A percentile compares a stretch with the other conserved stretches of the same genome.
These are phyloP conservation scores for Talaromyces sp. DNA, from an alignment of 2,329 filamentous ascomycete genomes.

Conservation along the genomic window DNA sequence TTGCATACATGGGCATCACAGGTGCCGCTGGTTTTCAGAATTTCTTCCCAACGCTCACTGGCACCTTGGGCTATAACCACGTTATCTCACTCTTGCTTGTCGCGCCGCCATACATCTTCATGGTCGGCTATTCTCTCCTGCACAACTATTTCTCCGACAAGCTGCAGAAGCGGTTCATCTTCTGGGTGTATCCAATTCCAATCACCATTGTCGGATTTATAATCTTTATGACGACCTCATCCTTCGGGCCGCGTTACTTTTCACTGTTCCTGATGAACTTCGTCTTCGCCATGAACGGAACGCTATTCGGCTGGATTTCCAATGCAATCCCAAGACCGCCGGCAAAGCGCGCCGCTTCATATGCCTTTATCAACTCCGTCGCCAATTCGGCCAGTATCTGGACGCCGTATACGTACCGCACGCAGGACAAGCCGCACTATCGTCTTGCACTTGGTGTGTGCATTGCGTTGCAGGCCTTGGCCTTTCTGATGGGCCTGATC, in stretches of 20 bases:
- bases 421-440: constrained; percentile 35
- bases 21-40: constrained; percentile 51
- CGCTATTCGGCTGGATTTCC: constrained; percentile 47
- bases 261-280: constrained; percentile 53
- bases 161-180: constrained; percentile 46
- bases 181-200: constrained; percentile 49
- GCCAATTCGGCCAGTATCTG: constrained; percentile 52
- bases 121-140: constrained; percentile 44
- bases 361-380: constrained; percentile 52
- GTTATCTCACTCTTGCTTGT: constrained; percentile 48
- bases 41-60: constrained; percentile 52
- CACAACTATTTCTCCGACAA: constrained; percentile 45
- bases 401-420: constrained; percentile 46
- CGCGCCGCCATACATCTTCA: constrained; percentile 51
- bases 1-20: constrained; percentile 47
- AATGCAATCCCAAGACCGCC: constrained; percentile 48
- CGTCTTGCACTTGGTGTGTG: constrained; percentile 37
- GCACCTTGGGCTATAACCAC: constrained; percentile 39
- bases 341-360: constrained; percentile 51
- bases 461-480: constrained; percentile 37
- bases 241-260: constrained; percentile 52
- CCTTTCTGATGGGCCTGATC: constrained; percentile 27
- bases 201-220: constrained; percentile 48
- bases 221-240: constrained; percentile 50
- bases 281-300: constrained; percentile 52